These are phyloP conservation scores for Sporothrix curviconia DNA, from an alignment of 2,329 filamentous ascomycete genomes.

Conservation along the genomic window DNA sequence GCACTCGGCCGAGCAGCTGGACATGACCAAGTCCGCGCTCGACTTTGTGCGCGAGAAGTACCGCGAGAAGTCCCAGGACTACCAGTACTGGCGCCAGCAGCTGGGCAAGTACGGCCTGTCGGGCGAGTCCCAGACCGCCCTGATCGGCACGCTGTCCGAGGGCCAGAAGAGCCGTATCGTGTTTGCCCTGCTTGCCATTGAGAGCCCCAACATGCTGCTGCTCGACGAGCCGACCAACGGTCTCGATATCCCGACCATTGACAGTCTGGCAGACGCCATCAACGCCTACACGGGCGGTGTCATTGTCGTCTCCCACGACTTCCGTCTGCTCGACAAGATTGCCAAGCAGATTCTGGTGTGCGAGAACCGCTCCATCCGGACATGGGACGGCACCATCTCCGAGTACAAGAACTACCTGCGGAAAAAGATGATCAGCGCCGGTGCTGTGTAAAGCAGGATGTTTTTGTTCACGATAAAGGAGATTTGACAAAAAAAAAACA, in stretches of 20 bases:
- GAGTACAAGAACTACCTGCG: constrained; percentile 98
- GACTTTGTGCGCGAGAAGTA: constrained; percentile 99
- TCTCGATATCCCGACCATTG: constrained; percentile 97
- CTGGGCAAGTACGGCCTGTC: constrained; percentile 89
- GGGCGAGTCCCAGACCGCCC: constrained; percentile 87
- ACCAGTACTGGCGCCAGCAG: constrained; percentile 99
- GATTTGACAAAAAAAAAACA: constrained; percentile 34
- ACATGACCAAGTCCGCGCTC: constrained; percentile 93
- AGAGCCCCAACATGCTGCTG: constrained; percentile 93
- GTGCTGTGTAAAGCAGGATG: constrained; percentile 64
- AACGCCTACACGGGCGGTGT: constrained; percentile 95
- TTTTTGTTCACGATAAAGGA: too few species aligned
- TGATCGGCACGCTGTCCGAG: constrained; percentile 97
- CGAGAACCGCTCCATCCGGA: constrained; percentile 88
- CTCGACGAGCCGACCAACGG: constrained; percentile 99
- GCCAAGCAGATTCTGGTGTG: constrained; percentile 99
- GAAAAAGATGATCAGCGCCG: constrained; percentile 94
- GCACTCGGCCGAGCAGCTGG: constrained; percentile 96
- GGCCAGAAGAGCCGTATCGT: constrained; percentile 98
- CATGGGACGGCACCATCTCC: constrained; percentile 83
- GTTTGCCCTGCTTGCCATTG: constrained; percentile 91
- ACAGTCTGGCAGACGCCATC: constrained; percentile 94
- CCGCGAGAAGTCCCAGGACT: constrained; percentile 80
- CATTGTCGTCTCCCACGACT: constrained; percentile 97
- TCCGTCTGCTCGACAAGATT: constrained; percentile 97